These are phyloP conservation scores for Diaporthe batatas DNA, from an alignment of 2,329 filamentous ascomycete species.

Conservation along the genomic window DNA sequence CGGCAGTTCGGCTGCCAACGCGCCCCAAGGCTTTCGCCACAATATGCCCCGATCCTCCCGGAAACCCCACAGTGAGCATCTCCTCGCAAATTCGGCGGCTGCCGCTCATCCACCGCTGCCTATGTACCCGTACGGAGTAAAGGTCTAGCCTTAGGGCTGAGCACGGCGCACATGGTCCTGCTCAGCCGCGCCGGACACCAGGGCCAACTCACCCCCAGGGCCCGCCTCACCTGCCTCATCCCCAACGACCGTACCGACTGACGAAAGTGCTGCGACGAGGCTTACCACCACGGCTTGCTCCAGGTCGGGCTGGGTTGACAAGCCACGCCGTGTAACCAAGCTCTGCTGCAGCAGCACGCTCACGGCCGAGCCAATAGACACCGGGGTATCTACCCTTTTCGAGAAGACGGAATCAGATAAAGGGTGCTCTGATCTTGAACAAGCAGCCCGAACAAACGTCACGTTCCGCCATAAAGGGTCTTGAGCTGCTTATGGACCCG, in stretches of 20 bases:
- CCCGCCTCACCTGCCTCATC: not conserved
- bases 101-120: not conserved
- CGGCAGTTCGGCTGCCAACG: not conserved
- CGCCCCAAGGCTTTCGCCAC: not conserved
- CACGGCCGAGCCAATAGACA: not conserved
- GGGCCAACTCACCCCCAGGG: not conserved
- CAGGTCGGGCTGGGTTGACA: constrained; percentile 6
- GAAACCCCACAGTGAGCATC: not conserved
- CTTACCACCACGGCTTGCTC: constrained; percentile 12
- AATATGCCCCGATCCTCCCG: not conserved
- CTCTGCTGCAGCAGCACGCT: constrained; percentile 17
- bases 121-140: not conserved
- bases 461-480: constrained; percentile 24
- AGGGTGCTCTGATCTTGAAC: constrained; percentile 12
- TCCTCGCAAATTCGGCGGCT: not conserved
- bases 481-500: constrained; percentile 9
- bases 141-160: constrained; percentile 24
- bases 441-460: constrained; percentile 10
- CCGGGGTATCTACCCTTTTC: constrained; percentile 4
- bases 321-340: constrained; percentile 26
- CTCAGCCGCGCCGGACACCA: not conserved
- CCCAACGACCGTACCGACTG: not conserved
- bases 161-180: constrained; percentile 4
- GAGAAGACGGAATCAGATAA: constrained; percentile 26
- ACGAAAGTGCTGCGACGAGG: constrained; percentile 15